phyloP scores from a whole-genome alignment of 176 grass and related monocot genomes.

The Bromus sterilis region DNA sequence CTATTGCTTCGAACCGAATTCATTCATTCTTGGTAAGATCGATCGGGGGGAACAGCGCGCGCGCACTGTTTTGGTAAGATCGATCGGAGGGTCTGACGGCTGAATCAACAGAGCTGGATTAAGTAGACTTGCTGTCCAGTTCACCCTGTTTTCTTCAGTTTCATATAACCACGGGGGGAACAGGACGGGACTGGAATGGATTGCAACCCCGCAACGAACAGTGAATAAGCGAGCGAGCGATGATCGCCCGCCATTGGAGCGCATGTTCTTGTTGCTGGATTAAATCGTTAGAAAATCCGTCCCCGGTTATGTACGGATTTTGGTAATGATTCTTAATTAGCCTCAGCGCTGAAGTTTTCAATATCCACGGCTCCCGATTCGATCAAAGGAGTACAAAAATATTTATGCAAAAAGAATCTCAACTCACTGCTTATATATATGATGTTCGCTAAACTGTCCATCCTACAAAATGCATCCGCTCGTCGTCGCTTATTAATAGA shows the following conservation, averaged over 20 bases:
- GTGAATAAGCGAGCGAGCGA: background rate
- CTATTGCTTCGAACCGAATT: conserved; percentile 49
- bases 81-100: background rate
- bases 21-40: background rate
- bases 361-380: too few relatives aligned
- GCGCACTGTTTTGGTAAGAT: background rate
- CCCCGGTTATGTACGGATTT: background rate
- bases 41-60: background rate
- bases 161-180: background rate
- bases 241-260: background rate
- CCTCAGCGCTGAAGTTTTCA: background rate
- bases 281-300: background rate
- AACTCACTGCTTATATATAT: too few relatives aligned
- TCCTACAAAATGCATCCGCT: too few relatives aligned
- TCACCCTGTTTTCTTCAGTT: background rate
- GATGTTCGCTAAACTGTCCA: too few relatives aligned
- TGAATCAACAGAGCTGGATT: background rate
- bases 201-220: conserved; percentile 1
- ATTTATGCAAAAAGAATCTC: too few relatives aligned
- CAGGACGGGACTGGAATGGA: background rate
- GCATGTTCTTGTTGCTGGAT: background rate
- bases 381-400: too few relatives aligned
- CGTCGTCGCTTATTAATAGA: too few relatives aligned
- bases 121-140: background rate
- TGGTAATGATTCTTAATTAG: background rate